Evolutionary conservation across 768 basidiomycete species (phyloP), one percentile per base, ranked within the genome.

Genomic region (Strobilomyces confusus): DNA sequence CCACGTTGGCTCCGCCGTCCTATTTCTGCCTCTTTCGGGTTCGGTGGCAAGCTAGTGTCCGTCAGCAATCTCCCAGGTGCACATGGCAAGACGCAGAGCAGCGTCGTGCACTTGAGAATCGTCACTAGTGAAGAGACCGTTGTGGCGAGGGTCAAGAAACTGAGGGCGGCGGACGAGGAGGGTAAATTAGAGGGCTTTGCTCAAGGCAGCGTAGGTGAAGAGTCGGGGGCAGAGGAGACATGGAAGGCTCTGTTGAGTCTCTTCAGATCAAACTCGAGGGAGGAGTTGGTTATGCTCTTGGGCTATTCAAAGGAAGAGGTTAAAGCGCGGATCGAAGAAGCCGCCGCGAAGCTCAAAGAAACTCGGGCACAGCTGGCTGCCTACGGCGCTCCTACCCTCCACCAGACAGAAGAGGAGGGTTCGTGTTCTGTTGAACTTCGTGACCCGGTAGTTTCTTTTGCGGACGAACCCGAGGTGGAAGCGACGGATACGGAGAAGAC

Each of bases 1-100:
- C 95, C 95, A 1, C 95, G 92, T 63, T 98, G 95, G 97, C 80
- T 98, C 14, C 84, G 89, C 33, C 81, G 95, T 19, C 92, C 95
- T 1, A 76, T 80, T 0, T 85, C 87, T 0, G 80, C 75, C 44
- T 84, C 91, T 0, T 98, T 95, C 60, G 95, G 95, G 0, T 98
- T 94, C 60, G 92, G 94, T 4, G 95, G 95, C 26, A 84, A 87
- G 62, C 77, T 99, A 20, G 83, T 90, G 13, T 82, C 84, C 1
- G 83, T 93, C 3, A 82, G 80, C 48, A 95, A 95, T 66, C 76
- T 94, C n/a, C 75, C 80, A 1, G 74, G 73, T 30, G 80, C 81
- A 1, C 82, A 86, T 44, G 92, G 92, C 25, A 89, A 88, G 68
- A 78, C 83, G 48, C 93, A 95, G 68, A 90, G 87, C 67, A 82